Percentiles rank a stretch among this genome's conserved stretches.
Conservation (phyloP, 2,329 filamentous ascomycete species). For the Aspergillus luchuensis region DNA sequence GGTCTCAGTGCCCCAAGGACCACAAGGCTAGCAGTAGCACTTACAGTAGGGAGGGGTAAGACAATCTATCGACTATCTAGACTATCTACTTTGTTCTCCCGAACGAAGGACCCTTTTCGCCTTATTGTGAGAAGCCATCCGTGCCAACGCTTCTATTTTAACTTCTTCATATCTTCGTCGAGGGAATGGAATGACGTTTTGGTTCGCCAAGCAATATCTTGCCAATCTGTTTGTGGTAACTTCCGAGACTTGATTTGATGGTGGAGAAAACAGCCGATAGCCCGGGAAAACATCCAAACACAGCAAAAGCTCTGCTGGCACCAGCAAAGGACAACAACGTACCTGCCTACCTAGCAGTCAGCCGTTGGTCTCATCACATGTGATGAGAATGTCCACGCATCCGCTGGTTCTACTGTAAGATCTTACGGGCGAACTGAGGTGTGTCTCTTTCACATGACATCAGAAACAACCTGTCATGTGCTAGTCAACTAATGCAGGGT, state of each 20-base stretch:
- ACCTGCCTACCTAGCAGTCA: not conserved
- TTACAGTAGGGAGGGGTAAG: no score
- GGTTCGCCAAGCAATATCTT: not conserved
- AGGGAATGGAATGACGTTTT: not conserved
- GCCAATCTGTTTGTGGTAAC: not conserved
- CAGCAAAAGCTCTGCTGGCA: not conserved
- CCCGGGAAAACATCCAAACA: not conserved
- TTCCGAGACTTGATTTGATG: not conserved
- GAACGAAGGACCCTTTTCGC: not conserved
- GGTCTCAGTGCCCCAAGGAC: not conserved
- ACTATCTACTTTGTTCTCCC: no score
- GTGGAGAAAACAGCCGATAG: not conserved
- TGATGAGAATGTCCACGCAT: not conserved
- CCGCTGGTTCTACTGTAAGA: not conserved
- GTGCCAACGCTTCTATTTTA: not conserved
- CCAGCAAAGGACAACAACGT: not conserved
- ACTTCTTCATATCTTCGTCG: not conserved
- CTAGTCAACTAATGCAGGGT: not conserved
- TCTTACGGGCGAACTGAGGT: not conserved
- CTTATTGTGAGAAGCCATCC: not conserved
- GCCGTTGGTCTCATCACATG: not conserved
- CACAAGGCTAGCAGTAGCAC: not conserved
- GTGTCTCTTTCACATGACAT: conserved; percentile 2
- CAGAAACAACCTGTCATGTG: conserved; percentile 8
- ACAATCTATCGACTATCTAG: no score